Evolutionary conservation across 2,329 filamentous ascomycete genomes (phyloP).

Genomic region (Cryphonectria radicalis): DNA sequence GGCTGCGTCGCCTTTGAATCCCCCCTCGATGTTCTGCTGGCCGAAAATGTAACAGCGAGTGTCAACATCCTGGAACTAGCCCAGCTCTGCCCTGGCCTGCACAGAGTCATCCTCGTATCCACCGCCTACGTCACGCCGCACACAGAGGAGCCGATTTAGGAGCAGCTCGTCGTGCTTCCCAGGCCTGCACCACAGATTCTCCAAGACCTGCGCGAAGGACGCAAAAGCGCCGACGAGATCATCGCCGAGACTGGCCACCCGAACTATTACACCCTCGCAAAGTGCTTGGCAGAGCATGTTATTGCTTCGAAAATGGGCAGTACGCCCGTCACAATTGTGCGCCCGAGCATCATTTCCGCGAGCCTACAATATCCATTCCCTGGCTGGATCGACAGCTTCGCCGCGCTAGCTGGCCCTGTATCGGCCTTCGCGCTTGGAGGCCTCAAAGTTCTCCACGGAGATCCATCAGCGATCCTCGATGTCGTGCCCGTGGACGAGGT

Average conservation of each 20-base stretch:
- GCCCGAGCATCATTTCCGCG: slow-evolving; percentile 30
- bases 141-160: slow-evolving; percentile 27
- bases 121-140: slow-evolving; percentile 27
- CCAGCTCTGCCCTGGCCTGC: slow-evolving; percentile 13
- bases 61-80: slow-evolving; percentile 26
- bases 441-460: slow-evolving; percentile 28
- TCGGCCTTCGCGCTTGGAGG: slow-evolving; percentile 27
- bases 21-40: slow-evolving; percentile 18
- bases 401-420: slow-evolving; percentile 26
- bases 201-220: slow-evolving; percentile 21
- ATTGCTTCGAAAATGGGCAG: slow-evolving; percentile 20
- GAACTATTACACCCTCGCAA: slow-evolving; percentile 30
- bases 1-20: slow-evolving; percentile 29
- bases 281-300: slow-evolving; percentile 30
- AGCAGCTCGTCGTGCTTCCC: slow-evolving; percentile 21
- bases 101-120: slow-evolving; percentile 26
- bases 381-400: slow-evolving; percentile 31
- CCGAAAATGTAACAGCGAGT: slow-evolving; percentile 25
- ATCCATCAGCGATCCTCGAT: slow-evolving; percentile 22
- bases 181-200: slow-evolving; percentile 19
- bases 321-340: slow-evolving; percentile 27
- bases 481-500: slow-evolving; percentile 30
- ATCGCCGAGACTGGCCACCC: slow-evolving; percentile 27
- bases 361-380: slow-evolving; percentile 26
- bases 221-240: slow-evolving; percentile 9